phyloP scores from a whole-genome alignment of 192 early-diverging fungal species.

The Podila clonocystis region DNA sequence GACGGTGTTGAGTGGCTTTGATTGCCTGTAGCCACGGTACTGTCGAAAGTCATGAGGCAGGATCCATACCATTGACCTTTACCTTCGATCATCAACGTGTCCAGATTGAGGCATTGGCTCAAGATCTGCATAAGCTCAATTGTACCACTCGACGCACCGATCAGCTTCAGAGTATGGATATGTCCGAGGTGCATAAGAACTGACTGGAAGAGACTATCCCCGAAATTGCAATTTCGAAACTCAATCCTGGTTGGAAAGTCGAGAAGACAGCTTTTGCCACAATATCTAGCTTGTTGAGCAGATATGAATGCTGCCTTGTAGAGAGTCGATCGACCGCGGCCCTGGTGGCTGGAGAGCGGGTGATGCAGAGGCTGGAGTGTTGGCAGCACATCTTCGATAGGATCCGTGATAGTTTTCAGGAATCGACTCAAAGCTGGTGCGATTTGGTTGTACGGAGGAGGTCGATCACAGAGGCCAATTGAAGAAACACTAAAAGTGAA shows the following conservation, averaged over 20 bases:
- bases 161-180: not conserved
- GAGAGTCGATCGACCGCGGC: not conserved
- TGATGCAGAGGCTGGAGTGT: not conserved
- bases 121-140: not conserved
- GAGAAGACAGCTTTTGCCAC: not conserved
- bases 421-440: not conserved
- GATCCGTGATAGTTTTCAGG: not conserved
- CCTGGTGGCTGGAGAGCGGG: not conserved
- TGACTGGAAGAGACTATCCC: not conserved
- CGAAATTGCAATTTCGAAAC: not conserved
- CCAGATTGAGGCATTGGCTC: not conserved
- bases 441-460: not conserved
- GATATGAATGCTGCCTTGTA: not conserved
- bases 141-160: not conserved
- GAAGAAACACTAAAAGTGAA: not conserved
- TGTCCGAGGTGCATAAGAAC: not conserved
- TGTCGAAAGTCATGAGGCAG: too few relatives aligned
- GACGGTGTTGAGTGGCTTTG: too few relatives aligned
- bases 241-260: not conserved
- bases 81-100: too few relatives aligned
- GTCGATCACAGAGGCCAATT: not conserved
- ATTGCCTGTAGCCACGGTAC: too few relatives aligned
- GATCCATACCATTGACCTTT: too few relatives aligned
- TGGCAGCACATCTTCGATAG: not conserved
- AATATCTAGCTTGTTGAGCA: not conserved